These are phyloP conservation scores for Fusarium brevicatenulatum DNA, from an alignment of 2,329 filamentous ascomycete species.

Conservation along the genomic window DNA sequence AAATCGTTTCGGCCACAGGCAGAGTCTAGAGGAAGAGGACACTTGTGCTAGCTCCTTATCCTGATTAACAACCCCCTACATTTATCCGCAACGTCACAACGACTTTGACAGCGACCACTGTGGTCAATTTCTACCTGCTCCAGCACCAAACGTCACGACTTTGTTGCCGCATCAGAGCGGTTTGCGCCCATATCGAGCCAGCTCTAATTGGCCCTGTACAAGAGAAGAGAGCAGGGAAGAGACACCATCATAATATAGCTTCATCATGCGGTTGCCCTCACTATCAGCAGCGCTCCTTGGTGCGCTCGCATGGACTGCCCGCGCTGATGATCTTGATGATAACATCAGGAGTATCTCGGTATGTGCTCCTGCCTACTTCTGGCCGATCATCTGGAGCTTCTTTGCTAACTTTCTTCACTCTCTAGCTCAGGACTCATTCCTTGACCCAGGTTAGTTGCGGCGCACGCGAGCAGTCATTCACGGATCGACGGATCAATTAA, in stretches of 20 bases:
- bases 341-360: constrained; percentile 65
- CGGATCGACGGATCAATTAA: constrained; percentile 33
- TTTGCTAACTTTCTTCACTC: constrained; percentile 39
- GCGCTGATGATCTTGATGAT: constrained; percentile 58
- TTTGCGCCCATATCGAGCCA: constrained; percentile 34
- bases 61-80: constrained; percentile 37
- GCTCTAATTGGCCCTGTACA: constrained; percentile 31
- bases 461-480: constrained; percentile 32
- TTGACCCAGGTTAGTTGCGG: constrained; percentile 74
- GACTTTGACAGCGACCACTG: constrained; percentile 35
- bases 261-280: constrained; percentile 60
- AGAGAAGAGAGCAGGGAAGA: constrained; percentile 18
- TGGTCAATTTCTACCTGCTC: constrained; percentile 26
- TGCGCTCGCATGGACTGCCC: constrained; percentile 60
- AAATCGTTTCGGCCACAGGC: constrained; percentile 30
- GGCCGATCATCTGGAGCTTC: background rate
- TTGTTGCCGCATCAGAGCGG: constrained; percentile 33
- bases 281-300: constrained; percentile 61
- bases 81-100: constrained; percentile 41
- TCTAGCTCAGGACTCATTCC: constrained; percentile 86
- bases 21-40: constrained; percentile 40
- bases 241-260: constrained; percentile 17
- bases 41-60: constrained; percentile 45
- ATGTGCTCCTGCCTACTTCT: constrained; percentile 37
- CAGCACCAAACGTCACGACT: constrained; percentile 8